phyloP scores from a whole-genome alignment of 805 yeast genomes.

The Ogataea zsoltii region DNA sequence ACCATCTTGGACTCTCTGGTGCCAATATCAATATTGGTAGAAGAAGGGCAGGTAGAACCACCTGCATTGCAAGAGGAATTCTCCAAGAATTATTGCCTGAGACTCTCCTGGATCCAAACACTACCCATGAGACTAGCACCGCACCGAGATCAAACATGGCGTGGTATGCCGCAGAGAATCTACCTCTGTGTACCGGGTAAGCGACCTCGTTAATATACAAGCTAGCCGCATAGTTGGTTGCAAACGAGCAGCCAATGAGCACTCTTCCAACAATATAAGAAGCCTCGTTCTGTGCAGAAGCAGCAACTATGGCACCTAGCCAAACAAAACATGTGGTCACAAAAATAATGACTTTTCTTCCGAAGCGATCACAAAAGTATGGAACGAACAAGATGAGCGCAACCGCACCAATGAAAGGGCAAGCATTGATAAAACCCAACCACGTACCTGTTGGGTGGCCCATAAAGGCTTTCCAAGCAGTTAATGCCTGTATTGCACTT shows the following conservation, averaged over 20 bases:
- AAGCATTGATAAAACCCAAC: constrained; percentile 23
- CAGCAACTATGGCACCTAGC: constrained; percentile 21
- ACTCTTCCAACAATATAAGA: constrained; percentile 20
- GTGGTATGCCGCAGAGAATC: constrained; percentile 38
- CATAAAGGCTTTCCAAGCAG: constrained; percentile 19
- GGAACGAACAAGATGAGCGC: constrained; percentile 20
- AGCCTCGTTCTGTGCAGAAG: constrained; percentile 19
- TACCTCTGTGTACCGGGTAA: constrained; percentile 37
- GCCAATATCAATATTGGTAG: constrained; percentile 30
- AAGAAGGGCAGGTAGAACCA: constrained; percentile 37
- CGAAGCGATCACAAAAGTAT: constrained; percentile 17
- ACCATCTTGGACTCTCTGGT: constrained; percentile 42
- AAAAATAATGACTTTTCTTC: constrained; percentile 17
- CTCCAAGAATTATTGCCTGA: constrained; percentile 35
- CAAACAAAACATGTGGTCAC: constrained; percentile 14
- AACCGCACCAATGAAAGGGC: constrained; percentile 23
- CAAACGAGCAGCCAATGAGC: constrained; percentile 19
- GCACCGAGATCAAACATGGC: constrained; percentile 47
- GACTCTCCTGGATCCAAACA: constrained; percentile 39
- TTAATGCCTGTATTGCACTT: constrained; percentile 20
- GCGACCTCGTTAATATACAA: constrained; percentile 34
- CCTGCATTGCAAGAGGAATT: constrained; percentile 43
- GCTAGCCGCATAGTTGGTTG: constrained; percentile 21
- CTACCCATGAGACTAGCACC: constrained; percentile 43
- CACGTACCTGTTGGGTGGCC: constrained; percentile 20